These are phyloP conservation scores for Saturnispora galanensis DNA, from an alignment of 805 yeast genomes.

Conservation along the genomic window DNA sequence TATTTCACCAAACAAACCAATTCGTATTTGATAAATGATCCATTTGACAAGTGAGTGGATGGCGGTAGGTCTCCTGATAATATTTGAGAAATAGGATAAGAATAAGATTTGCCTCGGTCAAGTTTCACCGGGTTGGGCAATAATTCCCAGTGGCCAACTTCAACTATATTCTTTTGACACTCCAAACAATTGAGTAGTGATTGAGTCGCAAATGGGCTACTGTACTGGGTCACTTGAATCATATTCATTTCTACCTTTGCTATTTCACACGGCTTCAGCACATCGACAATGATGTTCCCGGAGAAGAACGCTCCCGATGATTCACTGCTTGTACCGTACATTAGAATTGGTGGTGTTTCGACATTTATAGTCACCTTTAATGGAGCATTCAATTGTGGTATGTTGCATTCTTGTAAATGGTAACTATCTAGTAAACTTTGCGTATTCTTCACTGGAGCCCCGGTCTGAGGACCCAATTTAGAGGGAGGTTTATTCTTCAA, in stretches of 20 bases:
- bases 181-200: conserved; percentile 44
- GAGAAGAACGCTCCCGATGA: conserved; percentile 80
- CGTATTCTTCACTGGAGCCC: not conserved
- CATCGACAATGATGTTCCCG: conserved; percentile 61
- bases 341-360: conserved; percentile 85
- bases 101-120: conserved; percentile 55
- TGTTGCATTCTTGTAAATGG: conserved; percentile 21
- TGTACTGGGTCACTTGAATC: conserved; percentile 59
- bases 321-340: conserved; percentile 71
- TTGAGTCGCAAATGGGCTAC: conserved; percentile 54
- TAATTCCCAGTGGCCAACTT: conserved; percentile 84
- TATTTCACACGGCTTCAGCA: conserved; percentile 41
- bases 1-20: conserved; percentile 51
- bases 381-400: conserved; percentile 18
- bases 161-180: conserved; percentile 47
- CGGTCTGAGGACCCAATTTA: not conserved
- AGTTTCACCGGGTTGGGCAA: conserved; percentile 50
- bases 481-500: not conserved
- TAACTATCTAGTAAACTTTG: conserved; percentile 15
- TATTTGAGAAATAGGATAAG: conserved; percentile 85
- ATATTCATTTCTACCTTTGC: conserved; percentile 53
- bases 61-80: conserved; percentile 86
- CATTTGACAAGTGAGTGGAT: conserved; percentile 52
- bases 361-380: conserved; percentile 45
- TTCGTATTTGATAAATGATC: conserved; percentile 59